Evolutionary conservation across 495 filamentous ascomycete genomes (phyloP).

Genomic region (Aspergillus funiculosus): DNA sequence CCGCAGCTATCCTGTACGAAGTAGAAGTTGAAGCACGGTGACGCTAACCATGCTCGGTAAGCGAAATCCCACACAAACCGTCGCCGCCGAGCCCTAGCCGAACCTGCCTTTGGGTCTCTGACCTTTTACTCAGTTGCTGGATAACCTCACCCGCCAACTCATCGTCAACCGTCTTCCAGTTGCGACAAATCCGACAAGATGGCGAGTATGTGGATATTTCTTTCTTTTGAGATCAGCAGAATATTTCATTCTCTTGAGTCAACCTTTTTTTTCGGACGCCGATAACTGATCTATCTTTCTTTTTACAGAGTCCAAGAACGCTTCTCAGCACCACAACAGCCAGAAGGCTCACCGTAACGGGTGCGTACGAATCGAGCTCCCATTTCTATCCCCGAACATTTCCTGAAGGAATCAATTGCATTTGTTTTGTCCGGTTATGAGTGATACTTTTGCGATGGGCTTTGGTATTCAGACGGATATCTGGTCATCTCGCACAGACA

Average conservation of each 20-base stretch:
- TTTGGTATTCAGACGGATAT: background rate
- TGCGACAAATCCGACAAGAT: slow-evolving; percentile 48
- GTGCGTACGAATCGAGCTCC: slow-evolving; percentile 48
- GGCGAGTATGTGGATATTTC: slow-evolving; percentile 37
- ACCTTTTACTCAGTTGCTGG: slow-evolving; percentile 22
- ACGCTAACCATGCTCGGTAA: slow-evolving; percentile 33
- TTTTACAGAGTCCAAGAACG: slow-evolving; percentile 90
- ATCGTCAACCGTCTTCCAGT: slow-evolving; percentile 30
- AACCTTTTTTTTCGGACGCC: slow-evolving; percentile 8
- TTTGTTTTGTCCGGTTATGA: slow-evolving; percentile 11
- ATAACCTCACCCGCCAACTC: slow-evolving; percentile 28
- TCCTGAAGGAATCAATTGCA: background rate
- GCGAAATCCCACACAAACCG: slow-evolving; percentile 45
- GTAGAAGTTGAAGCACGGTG: slow-evolving; percentile 1
- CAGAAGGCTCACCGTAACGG: slow-evolving; percentile 98
- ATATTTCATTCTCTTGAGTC: background rate
- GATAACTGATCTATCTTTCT: slow-evolving; percentile 25
- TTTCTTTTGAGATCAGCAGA: background rate
- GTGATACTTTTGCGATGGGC: background rate
- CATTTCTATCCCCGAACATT: background rate
- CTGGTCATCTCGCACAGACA: slow-evolving; percentile 1
- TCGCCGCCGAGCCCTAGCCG: slow-evolving; percentile 35
- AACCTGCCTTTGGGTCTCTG: slow-evolving; percentile 26
- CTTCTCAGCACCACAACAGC: slow-evolving; percentile 94
- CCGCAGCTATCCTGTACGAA: too few species aligned